Evolutionary conservation across 257 asterid species (phyloP), one percentile per base, ranked within the genome.

Genomic region (Petunia axillaris): DNA sequence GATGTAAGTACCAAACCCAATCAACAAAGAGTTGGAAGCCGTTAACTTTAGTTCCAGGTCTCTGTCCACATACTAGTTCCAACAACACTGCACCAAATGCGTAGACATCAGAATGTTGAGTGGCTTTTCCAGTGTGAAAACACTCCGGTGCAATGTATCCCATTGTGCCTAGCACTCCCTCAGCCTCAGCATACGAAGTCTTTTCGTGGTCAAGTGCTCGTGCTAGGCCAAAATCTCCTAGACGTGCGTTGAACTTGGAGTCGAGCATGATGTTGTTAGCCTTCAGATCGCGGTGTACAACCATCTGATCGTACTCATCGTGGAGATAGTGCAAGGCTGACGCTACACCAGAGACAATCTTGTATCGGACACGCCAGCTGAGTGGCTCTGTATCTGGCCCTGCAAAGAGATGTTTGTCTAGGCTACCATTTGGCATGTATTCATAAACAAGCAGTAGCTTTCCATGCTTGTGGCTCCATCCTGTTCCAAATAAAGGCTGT

Each of bases 251-350:
- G 84, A 87, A 89, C 74, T 81, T 57, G 8, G 83, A 78, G 67
- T 89, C 89, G 0, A 89, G 85, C 90, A 89, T 89, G 5, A 87
- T 85, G 83, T 87, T 88, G 81, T 84, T 89, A 35, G 87, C 86
- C 63, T 87, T 87, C 25, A 89, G 85, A 65, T 89, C 89, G 2
- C 86, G 83, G 82, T 85, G 90, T 0, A 87, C 81, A 40, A 87
- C 90, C 53, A 3, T 81, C 13, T 82, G 90, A 58, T 85, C 91
- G 0, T 80, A 86, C 57, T 88, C 91, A 0, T 86, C 60, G 67
- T 88, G 91, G 2, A 86, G 83, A 78, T 86, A 83, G 65, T 84
- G 86, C n/a, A 87, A 62, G 40, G 86, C 86, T 1, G 86, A 87
- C 2, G 87, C 85, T 3, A 87, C 85, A 1, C 85, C 90, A 0